Evolutionary conservation across 768 basidiomycete species (phyloP).

Genomic region (Trametes cubensis): DNA sequence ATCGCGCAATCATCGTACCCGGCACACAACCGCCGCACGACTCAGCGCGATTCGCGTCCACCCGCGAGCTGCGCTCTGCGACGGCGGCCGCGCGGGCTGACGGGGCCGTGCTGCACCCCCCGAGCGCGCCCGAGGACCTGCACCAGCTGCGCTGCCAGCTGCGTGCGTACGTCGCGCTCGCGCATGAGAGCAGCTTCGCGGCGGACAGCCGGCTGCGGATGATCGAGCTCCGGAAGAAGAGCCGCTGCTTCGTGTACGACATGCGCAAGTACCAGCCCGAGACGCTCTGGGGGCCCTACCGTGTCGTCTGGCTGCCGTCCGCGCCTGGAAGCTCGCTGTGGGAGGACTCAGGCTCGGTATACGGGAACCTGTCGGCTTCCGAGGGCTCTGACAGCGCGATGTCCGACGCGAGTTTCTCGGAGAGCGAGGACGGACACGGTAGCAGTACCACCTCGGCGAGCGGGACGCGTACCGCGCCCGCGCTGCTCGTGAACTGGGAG

Average conservation of each 20-base stretch:
- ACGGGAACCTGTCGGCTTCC: background rate
- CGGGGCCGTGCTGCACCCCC: background rate
- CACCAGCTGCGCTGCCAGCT: constrained; percentile 46
- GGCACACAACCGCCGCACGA: no score
- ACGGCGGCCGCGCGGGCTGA: background rate
- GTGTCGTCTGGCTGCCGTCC: constrained; percentile 13
- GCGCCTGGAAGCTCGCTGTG: background rate
- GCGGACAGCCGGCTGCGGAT: constrained; percentile 34
- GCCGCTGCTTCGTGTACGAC: constrained; percentile 66
- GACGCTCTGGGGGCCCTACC: constrained; percentile 65
- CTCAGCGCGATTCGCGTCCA: no score
- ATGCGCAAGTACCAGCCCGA: constrained; percentile 56
- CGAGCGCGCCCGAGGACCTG: background rate
- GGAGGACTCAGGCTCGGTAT: no score
- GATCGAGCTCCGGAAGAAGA: constrained; percentile 43
- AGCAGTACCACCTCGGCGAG: background rate
- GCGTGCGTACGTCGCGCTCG: constrained; percentile 51
- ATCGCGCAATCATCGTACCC: background rate
- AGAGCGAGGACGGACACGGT: background rate
- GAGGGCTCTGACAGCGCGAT: no score
- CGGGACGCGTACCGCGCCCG: constrained; percentile 11
- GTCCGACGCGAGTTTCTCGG: no score
- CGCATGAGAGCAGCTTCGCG: constrained; percentile 38
- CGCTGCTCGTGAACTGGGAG: constrained; percentile 55
- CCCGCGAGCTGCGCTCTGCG: background rate